These are phyloP conservation scores for Forsythia suspensa DNA, from an alignment of 257 asterid species.

Conservation along the genomic window DNA sequence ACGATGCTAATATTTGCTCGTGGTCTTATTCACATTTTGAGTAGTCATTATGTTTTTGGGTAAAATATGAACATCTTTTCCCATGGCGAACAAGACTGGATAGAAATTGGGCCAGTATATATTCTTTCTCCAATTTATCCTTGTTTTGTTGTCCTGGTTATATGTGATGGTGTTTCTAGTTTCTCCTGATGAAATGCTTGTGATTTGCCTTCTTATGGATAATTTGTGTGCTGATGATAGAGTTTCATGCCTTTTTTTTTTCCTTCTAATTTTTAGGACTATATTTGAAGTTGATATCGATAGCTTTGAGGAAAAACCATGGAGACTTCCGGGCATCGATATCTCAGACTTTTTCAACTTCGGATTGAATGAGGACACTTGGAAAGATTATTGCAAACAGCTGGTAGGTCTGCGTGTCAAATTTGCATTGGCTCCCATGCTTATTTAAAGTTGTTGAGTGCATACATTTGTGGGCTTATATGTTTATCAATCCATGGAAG, in stretches of 20 bases:
- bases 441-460: background rate
- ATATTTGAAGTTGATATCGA: constrained; percentile 98
- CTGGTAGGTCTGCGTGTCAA: constrained; percentile 55
- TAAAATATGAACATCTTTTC: background rate
- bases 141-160: background rate
- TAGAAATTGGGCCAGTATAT: background rate
- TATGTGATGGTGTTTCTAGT: background rate
- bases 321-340: constrained; percentile 84
- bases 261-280: constrained; percentile 58
- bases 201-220: constrained; percentile 8
- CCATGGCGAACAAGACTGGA: background rate
- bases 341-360: constrained; percentile 90
- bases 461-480: background rate
- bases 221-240: background rate
- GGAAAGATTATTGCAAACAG: constrained; percentile 96
- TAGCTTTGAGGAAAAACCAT: constrained; percentile 93
- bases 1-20: background rate
- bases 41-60: background rate
- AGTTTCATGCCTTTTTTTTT: background rate
- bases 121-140: background rate
- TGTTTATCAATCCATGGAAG: constrained; percentile 11
- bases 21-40: background rate
- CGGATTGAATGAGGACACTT: constrained; percentile 84
- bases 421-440: background rate
- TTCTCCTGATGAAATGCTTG: background rate